These are phyloP conservation scores for Eutrema yunnanense DNA, from an alignment of 345 rosid species.

Conservation along the genomic window DNA sequence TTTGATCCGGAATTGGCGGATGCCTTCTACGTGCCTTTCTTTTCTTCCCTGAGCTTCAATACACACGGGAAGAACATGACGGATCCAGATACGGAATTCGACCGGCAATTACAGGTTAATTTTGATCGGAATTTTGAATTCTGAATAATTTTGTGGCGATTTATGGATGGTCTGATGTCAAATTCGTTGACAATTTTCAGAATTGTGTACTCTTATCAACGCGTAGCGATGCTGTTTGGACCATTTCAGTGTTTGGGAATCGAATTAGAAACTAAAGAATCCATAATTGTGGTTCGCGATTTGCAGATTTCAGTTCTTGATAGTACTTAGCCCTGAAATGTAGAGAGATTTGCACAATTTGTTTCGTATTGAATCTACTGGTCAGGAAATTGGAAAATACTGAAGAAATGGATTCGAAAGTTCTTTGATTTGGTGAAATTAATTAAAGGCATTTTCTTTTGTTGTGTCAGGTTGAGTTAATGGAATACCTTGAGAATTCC, in stretches of 20 bases:
- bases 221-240: neutral
- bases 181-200: neutral
- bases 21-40: constrained; percentile 82
- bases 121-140: neutral
- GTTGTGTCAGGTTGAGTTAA: constrained; percentile 60
- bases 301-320: neutral
- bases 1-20: constrained; percentile 90
- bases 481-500: constrained; percentile 59
- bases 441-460: neutral
- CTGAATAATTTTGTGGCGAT: neutral
- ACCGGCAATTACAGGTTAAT: constrained; percentile 80
- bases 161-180: neutral
- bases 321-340: neutral
- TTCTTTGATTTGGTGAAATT: neutral
- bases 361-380: neutral
- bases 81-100: constrained; percentile 87
- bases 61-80: constrained; percentile 88
- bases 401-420: neutral
- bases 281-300: neutral
- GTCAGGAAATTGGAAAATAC: neutral
- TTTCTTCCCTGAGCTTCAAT: constrained; percentile 85
- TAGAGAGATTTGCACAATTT: neutral
- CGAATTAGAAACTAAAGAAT: neutral
- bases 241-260: neutral
- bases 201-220: neutral